Percentiles rank a stretch among this genome's conserved stretches.
Conservation (phyloP, 1,139 yeast genomes). For the Zhuliangozyma parablackwelliae region DNA sequence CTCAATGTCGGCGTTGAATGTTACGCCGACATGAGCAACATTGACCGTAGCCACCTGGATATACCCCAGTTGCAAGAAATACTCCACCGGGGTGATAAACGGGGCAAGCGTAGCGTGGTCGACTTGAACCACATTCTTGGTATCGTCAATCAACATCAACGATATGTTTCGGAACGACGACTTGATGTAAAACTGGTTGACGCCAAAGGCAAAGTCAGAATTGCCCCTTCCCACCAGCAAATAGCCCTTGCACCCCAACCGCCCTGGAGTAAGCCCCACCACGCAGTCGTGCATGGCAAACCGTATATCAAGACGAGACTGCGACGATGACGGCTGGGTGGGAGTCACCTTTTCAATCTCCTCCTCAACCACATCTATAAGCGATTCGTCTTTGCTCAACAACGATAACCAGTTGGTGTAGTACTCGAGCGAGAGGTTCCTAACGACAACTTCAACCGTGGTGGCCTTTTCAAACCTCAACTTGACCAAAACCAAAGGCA, state of each 20-base stretch:
- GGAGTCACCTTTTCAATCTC: constrained; percentile 12
- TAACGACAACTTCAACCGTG: constrained; percentile 34
- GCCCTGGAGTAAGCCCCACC: constrained; percentile 56
- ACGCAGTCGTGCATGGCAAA: constrained; percentile 48
- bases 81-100: constrained; percentile 10
- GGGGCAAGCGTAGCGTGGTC: constrained; percentile 9
- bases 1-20: constrained; percentile 26
- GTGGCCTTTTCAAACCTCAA: constrained; percentile 17
- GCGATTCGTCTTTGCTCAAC: constrained; percentile 17
- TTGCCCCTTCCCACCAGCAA: constrained; percentile 50
- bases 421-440: constrained; percentile 46
- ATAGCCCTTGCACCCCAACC: constrained; percentile 49
- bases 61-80: constrained; percentile 30
- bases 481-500: constrained; percentile 23
- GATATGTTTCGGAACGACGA: constrained; percentile 44
- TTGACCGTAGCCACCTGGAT: constrained; percentile 42
- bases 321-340: constrained; percentile 4
- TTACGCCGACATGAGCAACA: constrained; percentile 38
- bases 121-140: constrained; percentile 22
- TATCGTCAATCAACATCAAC: constrained; percentile 57
- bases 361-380: constrained; percentile 14
- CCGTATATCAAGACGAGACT: constrained; percentile 30
- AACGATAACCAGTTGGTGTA: constrained; percentile 51
- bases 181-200: constrained; percentile 30
- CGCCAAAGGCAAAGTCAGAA: constrained; percentile 40